These are phyloP conservation scores for Blastomyces emzantsi DNA, from an alignment of 2,329 filamentous ascomycete genomes.

Conservation along the genomic window DNA sequence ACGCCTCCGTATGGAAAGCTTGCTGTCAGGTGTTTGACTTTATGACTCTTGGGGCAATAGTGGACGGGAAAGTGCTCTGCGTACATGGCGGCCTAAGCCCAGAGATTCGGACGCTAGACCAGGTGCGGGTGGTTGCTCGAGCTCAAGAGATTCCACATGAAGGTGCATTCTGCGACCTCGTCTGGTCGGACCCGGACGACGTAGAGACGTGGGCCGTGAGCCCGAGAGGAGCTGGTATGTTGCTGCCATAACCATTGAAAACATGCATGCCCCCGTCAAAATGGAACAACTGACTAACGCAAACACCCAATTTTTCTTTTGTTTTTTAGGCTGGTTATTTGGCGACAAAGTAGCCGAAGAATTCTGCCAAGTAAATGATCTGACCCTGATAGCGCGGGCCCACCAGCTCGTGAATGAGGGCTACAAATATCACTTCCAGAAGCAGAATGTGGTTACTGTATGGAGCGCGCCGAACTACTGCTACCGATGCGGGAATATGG, in stretches of 20 bases:
- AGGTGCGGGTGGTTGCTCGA: constrained; percentile 63
- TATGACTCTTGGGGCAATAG: constrained; percentile 62
- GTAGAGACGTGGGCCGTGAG: constrained; percentile 63
- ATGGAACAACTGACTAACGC: neutral
- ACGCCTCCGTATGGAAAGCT: constrained; percentile 69
- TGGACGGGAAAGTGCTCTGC: constrained; percentile 65
- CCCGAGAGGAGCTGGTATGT: constrained; percentile 55
- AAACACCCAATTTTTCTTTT: neutral
- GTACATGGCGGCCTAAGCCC: constrained; percentile 64
- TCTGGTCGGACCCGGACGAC: constrained; percentile 67
- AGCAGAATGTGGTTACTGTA: constrained; percentile 95
- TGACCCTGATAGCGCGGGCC: constrained; percentile 89
- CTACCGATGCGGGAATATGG: constrained; percentile 91
- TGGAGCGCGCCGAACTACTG: constrained; percentile 87
- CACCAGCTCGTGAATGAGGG: constrained; percentile 99
- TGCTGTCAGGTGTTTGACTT: constrained; percentile 74
- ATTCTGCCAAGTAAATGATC: constrained; percentile 97
- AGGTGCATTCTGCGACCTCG: constrained; percentile 66
- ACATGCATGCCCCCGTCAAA: neutral
- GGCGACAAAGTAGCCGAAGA: constrained; percentile 50
- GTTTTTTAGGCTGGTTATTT: constrained; percentile 16
- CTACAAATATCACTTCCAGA: constrained; percentile 94
- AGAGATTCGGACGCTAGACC: constrained; percentile 64
- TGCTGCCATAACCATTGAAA: neutral
- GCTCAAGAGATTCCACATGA: constrained; percentile 70